phyloP scores from a whole-genome alignment of 208 protist species.

The Strigomonas oncopelti region DNA sequence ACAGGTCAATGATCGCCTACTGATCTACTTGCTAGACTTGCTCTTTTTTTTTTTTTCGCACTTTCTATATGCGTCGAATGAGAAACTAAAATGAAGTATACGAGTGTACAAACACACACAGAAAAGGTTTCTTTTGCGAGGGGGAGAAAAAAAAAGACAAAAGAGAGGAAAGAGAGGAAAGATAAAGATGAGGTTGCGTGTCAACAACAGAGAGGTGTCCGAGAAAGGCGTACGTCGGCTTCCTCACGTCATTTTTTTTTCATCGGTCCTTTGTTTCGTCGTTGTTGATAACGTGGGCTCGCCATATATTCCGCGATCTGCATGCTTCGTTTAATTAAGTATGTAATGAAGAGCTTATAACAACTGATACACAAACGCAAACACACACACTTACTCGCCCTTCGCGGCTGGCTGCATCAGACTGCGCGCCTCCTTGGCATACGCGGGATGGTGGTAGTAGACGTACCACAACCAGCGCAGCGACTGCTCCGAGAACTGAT shows the following conservation, averaged over 20 bases:
- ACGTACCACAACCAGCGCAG: slow-evolving; percentile 82
- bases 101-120: not conserved
- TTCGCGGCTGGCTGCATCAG: not conserved
- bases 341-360: not conserved
- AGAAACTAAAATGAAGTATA: too few species aligned
- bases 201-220: not conserved
- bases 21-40: not conserved
- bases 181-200: not conserved
- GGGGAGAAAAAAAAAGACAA: slow-evolving; percentile 18
- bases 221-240: too few species aligned
- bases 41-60: slow-evolving; percentile 1
- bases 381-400: not conserved
- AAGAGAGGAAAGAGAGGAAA: slow-evolving; percentile 12
- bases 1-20: not conserved
- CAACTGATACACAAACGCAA: too few species aligned
- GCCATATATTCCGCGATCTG: too few species aligned
- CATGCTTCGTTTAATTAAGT: not conserved
- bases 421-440: slow-evolving; percentile 20
- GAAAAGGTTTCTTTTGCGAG: not conserved
- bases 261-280: not conserved
- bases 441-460: slow-evolving; percentile 83
- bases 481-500: slow-evolving; percentile 49
- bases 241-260: too few species aligned
- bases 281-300: too few species aligned
- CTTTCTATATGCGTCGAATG: too few species aligned